Conservation (phyloP, 148 eudicot species). For the Hydrangea macrophylla region DNA sequence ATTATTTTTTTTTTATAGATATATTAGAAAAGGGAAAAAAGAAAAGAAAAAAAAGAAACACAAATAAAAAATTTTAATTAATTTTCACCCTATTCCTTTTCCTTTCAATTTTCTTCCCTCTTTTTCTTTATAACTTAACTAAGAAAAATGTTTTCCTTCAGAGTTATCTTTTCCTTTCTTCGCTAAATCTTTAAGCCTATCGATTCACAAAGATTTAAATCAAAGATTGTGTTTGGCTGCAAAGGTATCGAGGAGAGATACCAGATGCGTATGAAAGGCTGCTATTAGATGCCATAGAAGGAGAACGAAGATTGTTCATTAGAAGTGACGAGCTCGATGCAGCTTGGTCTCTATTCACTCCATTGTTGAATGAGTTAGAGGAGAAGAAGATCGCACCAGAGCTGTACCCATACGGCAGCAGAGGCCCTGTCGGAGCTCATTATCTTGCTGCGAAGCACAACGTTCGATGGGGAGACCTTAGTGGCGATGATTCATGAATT, state of each 20-base stretch:
- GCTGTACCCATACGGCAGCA: constrained; percentile 71
- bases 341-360: constrained; percentile 83
- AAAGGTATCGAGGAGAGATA: constrained; percentile 67
- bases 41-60: too few species aligned
- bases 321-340: constrained; percentile 94
- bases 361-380: constrained; percentile 68
- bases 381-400: constrained; percentile 67
- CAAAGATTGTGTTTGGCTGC: constrained; percentile 5
- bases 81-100: too few species aligned
- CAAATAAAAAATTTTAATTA: too few species aligned
- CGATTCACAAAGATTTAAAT: not conserved
- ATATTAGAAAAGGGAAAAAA: too few species aligned
- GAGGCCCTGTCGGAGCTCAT: constrained; percentile 81
- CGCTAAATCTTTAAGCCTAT: too few species aligned
- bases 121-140: too few species aligned
- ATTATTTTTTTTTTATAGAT: too few species aligned
- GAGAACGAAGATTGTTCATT: constrained; percentile 78
- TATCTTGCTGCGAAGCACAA: constrained; percentile 80
- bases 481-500: constrained; percentile 39
- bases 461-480: constrained; percentile 85
- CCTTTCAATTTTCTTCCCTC: too few species aligned
- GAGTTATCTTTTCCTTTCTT: too few species aligned
- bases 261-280: constrained; percentile 90
- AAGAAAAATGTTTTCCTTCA: too few species aligned
- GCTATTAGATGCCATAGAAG: constrained; percentile 79